Evolutionary conservation across 164 flowering plant species (phyloP).

Genomic region (Annona cherimola): DNA sequence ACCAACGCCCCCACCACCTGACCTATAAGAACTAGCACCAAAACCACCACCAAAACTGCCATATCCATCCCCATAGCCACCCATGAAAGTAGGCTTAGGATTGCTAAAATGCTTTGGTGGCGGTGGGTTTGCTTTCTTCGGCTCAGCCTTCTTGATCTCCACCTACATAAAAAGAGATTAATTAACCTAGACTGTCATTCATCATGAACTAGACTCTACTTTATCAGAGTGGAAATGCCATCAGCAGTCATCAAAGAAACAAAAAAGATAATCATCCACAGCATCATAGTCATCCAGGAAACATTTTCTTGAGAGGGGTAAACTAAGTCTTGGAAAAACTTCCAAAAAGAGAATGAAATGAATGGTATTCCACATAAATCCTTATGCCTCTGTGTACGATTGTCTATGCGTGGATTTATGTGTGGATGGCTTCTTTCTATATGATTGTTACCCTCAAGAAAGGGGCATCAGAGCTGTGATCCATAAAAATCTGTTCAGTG

Average conservation of each 20-base stretch:
- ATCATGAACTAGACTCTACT: slow-evolving; percentile 1
- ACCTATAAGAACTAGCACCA: slow-evolving; percentile 54
- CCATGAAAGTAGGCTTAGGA: slow-evolving; percentile 46
- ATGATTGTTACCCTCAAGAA: no score
- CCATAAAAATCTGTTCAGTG: no score
- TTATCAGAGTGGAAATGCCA: background rate
- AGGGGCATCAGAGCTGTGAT: no score
- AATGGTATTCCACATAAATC: no score
- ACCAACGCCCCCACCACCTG: slow-evolving; percentile 52
- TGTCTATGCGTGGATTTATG: no score
- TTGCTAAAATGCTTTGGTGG: slow-evolving; percentile 50
- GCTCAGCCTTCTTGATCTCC: slow-evolving; percentile 93
- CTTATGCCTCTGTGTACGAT: no score
- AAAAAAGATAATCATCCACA: background rate
- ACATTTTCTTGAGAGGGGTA: background rate
- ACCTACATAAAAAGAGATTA: slow-evolving; percentile 47
- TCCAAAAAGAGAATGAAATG: no score
- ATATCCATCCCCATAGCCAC: slow-evolving; percentile 60
- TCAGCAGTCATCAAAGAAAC: background rate
- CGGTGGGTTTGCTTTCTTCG: slow-evolving; percentile 61
- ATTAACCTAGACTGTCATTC: slow-evolving; percentile 18
- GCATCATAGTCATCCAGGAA: background rate
- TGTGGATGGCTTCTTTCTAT: no score
- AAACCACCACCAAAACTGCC: slow-evolving; percentile 51
- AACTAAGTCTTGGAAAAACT: background rate